Base-by-base conservation (phyloP, 2,329 filamentous ascomycete species). In the Fusarium pininemorale region DNA sequence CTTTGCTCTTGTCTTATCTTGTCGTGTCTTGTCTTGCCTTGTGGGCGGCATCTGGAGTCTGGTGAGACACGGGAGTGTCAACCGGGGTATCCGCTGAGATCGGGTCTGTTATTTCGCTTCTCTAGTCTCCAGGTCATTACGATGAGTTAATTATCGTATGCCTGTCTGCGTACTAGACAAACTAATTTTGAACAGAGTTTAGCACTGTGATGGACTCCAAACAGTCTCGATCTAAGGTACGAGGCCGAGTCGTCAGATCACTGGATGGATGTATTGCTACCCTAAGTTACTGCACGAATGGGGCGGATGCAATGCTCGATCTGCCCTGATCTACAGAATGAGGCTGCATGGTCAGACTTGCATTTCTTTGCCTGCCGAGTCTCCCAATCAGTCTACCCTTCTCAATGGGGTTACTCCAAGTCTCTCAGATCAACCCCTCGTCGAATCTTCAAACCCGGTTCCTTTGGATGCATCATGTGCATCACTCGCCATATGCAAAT, bases 11-110 rank as follows among this genome's bases (percentile, higher is more conserved):
- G 37, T 74, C 72, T 72, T 72, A 73, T 69, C 74, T 75, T 77
- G 72, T 61, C 69, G 69, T 37, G 64, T 45, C 62, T 78, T 76
- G 72, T 61, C 69, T 71, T 38, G 65, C 39, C 76, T 77, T 78
- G 74, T 74, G 68, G 55, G 67, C 72, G 66, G 65, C 66, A 72
- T 70, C 63, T 51, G 66, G 59, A 60, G 64, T 38, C 48, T 75
- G 69, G 77, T 78, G 77, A 78, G 77, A 78, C 77, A 78, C 77
- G 77, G 77, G 77, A 78, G 77, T 78, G 77, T 78, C 77, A 78
- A 76, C 77, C 44, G 69, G 75, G 77, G 70, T 76, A 65, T 39
- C 48, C 32, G 41, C 35, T 70, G 51, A 78, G 71, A 78, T 78
- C 75, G 64, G 63, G 54, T 42, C n/a, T 66, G 54, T 59, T 41